These are phyloP conservation scores for Mycena latifolia DNA, from an alignment of 768 basidiomycete genomes.

Conservation along the genomic window DNA sequence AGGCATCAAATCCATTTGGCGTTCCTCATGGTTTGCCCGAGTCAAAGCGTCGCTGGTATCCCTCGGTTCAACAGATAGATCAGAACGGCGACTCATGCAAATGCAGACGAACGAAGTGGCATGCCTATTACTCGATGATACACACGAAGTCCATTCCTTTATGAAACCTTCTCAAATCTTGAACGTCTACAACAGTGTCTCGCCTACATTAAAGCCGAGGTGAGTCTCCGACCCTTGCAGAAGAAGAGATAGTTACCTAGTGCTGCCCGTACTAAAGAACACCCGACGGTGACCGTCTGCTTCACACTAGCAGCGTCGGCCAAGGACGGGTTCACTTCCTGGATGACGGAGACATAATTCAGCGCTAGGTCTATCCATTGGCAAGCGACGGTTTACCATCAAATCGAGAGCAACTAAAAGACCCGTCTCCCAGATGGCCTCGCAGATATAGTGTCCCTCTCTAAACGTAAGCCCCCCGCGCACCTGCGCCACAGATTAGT, in stretches of 20 bases:
- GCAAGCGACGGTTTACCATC: conserved; percentile 70
- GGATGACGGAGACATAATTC: conserved; percentile 25
- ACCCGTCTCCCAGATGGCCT: conserved; percentile 93
- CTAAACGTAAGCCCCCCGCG: conserved; percentile 96
- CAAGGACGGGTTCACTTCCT: conserved; percentile 98
- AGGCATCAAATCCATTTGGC: conserved; percentile 13
- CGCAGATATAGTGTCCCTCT: conserved; percentile 98
- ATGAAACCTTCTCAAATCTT: conserved; percentile 11
- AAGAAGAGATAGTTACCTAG: conserved; percentile 66
- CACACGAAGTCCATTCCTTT: conserved; percentile 13
- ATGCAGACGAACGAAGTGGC: conserved; percentile 29
- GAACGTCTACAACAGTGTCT: conserved; percentile 28
- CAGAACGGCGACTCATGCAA: not conserved
- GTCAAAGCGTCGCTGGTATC: conserved; percentile 14
- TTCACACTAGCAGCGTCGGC: conserved; percentile 78
- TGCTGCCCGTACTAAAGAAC: conserved; percentile 86
- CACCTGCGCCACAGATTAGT: conserved; percentile 59
- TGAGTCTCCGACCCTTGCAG: conserved; percentile 17
- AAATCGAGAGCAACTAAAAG: conserved; percentile 92
- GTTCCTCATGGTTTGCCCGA: too few species aligned
- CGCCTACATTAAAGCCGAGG: conserved; percentile 41
- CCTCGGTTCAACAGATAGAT: not conserved
- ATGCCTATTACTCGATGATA: conserved; percentile 28
- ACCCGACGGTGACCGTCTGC: conserved; percentile 92
- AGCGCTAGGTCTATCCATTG: not conserved